Base-by-base conservation (phyloP, 2,329 filamentous ascomycete genomes). In the Fusarium sp. region DNA sequence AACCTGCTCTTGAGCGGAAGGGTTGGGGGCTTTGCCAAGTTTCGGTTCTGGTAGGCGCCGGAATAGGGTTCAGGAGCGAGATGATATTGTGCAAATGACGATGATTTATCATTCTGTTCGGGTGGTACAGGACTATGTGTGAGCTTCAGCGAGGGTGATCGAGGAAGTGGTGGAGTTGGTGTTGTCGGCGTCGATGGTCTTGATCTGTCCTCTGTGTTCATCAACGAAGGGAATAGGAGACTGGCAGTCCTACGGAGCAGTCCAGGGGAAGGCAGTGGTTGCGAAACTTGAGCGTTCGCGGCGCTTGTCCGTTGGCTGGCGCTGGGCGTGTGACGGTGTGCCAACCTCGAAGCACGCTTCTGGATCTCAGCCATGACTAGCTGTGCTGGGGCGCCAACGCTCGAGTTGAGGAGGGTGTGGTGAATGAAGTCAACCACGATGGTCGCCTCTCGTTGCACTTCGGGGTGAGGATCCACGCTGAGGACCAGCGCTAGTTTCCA, bases 401-500 rank as follows among this genome's bases (percentile, higher is more conserved):
- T 89, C 0, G 96, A 98, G 60, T 93, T 90, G 7, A 98, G 84
- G 14, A 99, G 86, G 0, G 92, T 89, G 60, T 93, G 89, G 79
- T 98, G 92, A 29, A 98, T 89, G 78, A 93, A 94, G 82, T 99
- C 97, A 33, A 97, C 91, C 52, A 98, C 92, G n/a, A 93, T 88
- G 7, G 91, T 92, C 11, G 95, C 96, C 81, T 97, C 94, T 74
- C 93, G 90, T 72, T 97, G 94, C 37, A 98, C 94, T 80, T 98
- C 96, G 2, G 96, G 95, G 80, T 98, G 95, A 45, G 97, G 96
- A 80, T 99, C 97, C 20, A 97, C 94, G 52, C 95, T 96, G 82
- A 98, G 88, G 72, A 97, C 94, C 68, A 98, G 86, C 50, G 97
- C 88, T 79, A 98, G 94, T 81, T 97, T 97, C 97, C 97, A 99